phyloP scores from a whole-genome alignment of 495 filamentous ascomycete genomes.

The Lasiosphaeria ovina region DNA sequence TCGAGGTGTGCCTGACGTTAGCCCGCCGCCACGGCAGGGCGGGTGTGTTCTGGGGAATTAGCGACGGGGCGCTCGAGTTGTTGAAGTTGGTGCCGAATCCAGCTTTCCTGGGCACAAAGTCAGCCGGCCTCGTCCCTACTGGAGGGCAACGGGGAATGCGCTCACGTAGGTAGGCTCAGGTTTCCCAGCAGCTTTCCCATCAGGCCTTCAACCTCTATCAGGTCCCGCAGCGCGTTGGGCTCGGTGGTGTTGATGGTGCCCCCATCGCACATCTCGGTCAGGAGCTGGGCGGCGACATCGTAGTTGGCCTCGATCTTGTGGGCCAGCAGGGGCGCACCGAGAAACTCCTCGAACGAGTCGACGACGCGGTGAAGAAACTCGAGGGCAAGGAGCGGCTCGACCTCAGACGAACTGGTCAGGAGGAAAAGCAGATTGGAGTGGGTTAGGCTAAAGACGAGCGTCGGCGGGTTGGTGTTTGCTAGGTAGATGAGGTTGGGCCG shows the following conservation, averaged over 20 bases:
- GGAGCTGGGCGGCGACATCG: constrained; percentile 89
- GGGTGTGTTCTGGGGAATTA: constrained; percentile 40
- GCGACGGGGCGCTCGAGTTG: constrained; percentile 28
- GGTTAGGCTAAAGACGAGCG: constrained; percentile 78
- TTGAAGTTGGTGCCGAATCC: constrained; percentile 20
- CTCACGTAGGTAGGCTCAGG: constrained; percentile 74
- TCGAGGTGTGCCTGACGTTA: constrained; percentile 92
- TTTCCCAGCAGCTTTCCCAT: constrained; percentile 89
- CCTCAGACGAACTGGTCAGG: constrained; percentile 75
- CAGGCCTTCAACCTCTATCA: constrained; percentile 85
- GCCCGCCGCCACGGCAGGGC: constrained; percentile 80
- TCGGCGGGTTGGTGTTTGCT: constrained; percentile 77
- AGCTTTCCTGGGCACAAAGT: constrained; percentile 13
- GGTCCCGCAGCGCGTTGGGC: constrained; percentile 85
- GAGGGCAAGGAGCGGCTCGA: constrained; percentile 88
- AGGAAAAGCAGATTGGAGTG: constrained; percentile 89
- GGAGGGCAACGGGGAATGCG: neutral
- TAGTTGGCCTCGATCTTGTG: constrained; percentile 84
- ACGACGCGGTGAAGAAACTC: constrained; percentile 93
- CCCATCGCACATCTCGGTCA: constrained; percentile 95
- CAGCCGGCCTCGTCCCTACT: neutral
- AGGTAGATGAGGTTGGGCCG: constrained; percentile 85
- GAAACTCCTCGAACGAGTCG: constrained; percentile 92
- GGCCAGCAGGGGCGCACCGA: constrained; percentile 83
- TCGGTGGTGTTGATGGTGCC: constrained; percentile 89